These are phyloP conservation scores for Crotalaria pallida DNA, from an alignment of 306 rosid genomes.

Conservation along the genomic window DNA sequence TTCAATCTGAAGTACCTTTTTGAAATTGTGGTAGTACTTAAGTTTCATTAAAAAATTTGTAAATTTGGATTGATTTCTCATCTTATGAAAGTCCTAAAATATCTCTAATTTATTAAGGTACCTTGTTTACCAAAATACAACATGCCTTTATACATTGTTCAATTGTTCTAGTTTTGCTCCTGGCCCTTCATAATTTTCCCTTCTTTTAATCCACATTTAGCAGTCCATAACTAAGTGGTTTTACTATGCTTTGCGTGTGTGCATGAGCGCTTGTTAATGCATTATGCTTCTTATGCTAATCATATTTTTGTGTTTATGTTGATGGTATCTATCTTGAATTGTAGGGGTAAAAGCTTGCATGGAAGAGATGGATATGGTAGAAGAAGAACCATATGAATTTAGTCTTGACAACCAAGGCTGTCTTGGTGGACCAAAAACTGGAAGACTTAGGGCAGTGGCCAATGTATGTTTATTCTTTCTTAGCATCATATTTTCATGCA, in stretches of 20 bases:
- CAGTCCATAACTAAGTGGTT: background rate
- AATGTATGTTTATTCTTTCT: constrained; percentile 42
- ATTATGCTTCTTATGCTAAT: background rate
- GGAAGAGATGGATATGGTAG: constrained; percentile 43
- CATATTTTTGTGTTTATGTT: background rate
- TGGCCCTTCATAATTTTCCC: no score
- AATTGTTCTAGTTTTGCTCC: no score
- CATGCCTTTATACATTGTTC: no score
- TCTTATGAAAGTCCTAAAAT: background rate
- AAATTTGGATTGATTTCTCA: background rate
- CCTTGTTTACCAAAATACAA: background rate
- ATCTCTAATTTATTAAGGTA: background rate
- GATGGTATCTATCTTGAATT: constrained; percentile 21
- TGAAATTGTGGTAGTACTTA: background rate
- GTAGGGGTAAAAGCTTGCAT: constrained; percentile 83
- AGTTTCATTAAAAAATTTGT: background rate
- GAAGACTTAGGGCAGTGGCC: constrained; percentile 57
- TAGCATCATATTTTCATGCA: constrained; percentile 12
- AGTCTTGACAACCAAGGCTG: constrained; percentile 78
- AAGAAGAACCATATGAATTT: constrained; percentile 77
- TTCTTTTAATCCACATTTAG: no score
- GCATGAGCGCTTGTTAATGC: background rate
- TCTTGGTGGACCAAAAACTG: constrained; percentile 72
- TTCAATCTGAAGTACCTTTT: background rate
- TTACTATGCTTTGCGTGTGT: background rate